Evolutionary conservation across 306 rosid genomes (phyloP), one percentile per base, ranked within the genome.

Genomic region (Ochetophila trinervis): DNA sequence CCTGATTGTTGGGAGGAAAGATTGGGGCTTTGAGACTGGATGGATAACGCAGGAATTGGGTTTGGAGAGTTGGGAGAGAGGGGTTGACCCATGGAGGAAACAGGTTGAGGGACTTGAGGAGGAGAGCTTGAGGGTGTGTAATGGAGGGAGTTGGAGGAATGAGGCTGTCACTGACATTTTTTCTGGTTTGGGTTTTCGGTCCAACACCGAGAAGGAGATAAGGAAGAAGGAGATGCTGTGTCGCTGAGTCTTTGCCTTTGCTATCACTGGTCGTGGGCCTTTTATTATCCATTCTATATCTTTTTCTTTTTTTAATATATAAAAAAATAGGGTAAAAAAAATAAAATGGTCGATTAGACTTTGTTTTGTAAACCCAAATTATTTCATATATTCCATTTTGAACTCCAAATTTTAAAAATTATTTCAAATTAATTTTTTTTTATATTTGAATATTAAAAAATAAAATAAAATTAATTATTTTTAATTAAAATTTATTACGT

Each of bases 81-180:
- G 82, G 16, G 74, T 19, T 45, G 77, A 57, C 65, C 89, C 86
- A 77, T 87, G 83, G 74, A 86, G 76, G 72, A 89, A 93, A 0
- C 81, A 79, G 32, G 83, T 63, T 14, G 70, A 10, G 8, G 57
- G 6, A 9, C 53, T 4, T 20, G 77, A 20, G 49, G 64, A 40
- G 44, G 92, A 82, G 55, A 89, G 84, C 69, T 81, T 87, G 2
- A 84, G 59, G 18, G 74, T 52, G 5, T 74, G 85, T 3, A 80
- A 6, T 1, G 85, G 74, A 59, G 96, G 86, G 13, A 81, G 73
- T 11, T 85, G 95, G 50, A 87, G 85, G 34, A 91, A 83, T 34
- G 88, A 80, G 80, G 77, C 72, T 53, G 75, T 22, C 34, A 69
- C 56, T 13, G 74, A 65, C 80, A 82, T 82, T 53, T 68, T 79